phyloP scores from a whole-genome alignment of 148 eudicot genomes.

The Nyssa sinensis region DNA sequence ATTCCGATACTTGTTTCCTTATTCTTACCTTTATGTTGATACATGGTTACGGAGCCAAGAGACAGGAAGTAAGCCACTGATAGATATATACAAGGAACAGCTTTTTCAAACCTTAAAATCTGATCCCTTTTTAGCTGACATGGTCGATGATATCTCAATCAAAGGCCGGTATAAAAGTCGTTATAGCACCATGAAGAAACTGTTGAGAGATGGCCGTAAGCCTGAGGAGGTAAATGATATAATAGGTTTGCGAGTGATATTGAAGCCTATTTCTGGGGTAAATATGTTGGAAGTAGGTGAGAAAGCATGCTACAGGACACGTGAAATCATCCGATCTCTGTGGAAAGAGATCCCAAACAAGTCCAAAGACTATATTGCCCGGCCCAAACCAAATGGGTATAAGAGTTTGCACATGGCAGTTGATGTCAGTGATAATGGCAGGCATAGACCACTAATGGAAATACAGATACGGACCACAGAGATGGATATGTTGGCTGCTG shows the following conservation, averaged over 20 bases:
- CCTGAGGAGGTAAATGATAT: conserved; percentile 95
- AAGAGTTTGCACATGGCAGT: conserved; percentile 93
- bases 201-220: conserved; percentile 82
- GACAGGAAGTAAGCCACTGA: conserved; percentile 57
- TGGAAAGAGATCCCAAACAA: conserved; percentile 87
- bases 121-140: conserved; percentile 46
- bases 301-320: conserved; percentile 77
- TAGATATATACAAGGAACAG: conserved; percentile 61
- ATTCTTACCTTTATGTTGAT: conserved; percentile 83
- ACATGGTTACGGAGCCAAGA: conserved; percentile 89
- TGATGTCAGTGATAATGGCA: conserved; percentile 67
- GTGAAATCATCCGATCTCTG: conserved; percentile 59
- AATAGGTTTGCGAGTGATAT: conserved; percentile 75
- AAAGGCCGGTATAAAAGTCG: conserved; percentile 94
- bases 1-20: conserved; percentile 81
- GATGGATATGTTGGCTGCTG: conserved; percentile 81
- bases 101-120: conserved; percentile 50
- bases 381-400: conserved; percentile 90
- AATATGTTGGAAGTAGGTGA: conserved; percentile 46
- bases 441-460: conserved; percentile 75
- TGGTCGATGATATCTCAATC: conserved; percentile 63
- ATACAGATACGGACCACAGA: conserved; percentile 83
- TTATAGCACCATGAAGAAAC: conserved; percentile 97
- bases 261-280: conserved; percentile 47
- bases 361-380: conserved; percentile 84